Evolutionary conservation across 1,284 basidiomycete species (phyloP).

Genomic region (Coniophora puteana): DNA sequence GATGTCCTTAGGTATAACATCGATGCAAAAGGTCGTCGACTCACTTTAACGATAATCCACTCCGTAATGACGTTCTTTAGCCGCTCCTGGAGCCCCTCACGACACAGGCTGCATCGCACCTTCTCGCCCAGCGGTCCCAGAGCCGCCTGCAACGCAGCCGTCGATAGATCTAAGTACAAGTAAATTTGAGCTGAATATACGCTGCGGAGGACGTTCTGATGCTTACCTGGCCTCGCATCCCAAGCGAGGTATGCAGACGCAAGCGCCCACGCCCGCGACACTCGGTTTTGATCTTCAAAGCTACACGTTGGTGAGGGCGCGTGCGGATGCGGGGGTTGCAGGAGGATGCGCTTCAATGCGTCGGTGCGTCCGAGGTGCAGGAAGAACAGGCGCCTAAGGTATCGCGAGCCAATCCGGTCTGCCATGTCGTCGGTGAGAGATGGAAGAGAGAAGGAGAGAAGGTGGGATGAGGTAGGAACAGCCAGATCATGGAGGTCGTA

Average conservation of each 20-base stretch:
- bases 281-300: slow-evolving; percentile 22
- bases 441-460: slow-evolving; percentile 35
- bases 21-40: too few relatives aligned
- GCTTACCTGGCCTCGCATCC: slow-evolving; percentile 32
- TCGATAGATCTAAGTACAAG: slow-evolving; percentile 4
- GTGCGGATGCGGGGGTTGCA: slow-evolving; percentile 30
- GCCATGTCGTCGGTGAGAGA: slow-evolving; percentile 38
- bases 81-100: background rate
- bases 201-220: background rate
- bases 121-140: slow-evolving; percentile 2
- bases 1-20: too few relatives aligned
- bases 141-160: background rate
- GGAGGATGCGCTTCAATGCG: slow-evolving; percentile 31
- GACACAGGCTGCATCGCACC: slow-evolving; percentile 1
- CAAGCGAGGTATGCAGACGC: slow-evolving; percentile 32
- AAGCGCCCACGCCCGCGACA: slow-evolving; percentile 32
- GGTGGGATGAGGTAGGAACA: slow-evolving; percentile 34
- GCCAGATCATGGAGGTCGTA: slow-evolving; percentile 37
- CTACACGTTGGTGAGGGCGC: slow-evolving; percentile 23
- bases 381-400: slow-evolving; percentile 38
- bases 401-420: slow-evolving; percentile 33
- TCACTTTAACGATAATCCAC: slow-evolving; percentile 3
- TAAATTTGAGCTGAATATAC: background rate
- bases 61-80: slow-evolving; percentile 1
- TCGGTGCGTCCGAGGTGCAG: slow-evolving; percentile 34